Evolutionary conservation across 306 rosid species (phyloP).

Genomic region (Fagus crenata): DNA sequence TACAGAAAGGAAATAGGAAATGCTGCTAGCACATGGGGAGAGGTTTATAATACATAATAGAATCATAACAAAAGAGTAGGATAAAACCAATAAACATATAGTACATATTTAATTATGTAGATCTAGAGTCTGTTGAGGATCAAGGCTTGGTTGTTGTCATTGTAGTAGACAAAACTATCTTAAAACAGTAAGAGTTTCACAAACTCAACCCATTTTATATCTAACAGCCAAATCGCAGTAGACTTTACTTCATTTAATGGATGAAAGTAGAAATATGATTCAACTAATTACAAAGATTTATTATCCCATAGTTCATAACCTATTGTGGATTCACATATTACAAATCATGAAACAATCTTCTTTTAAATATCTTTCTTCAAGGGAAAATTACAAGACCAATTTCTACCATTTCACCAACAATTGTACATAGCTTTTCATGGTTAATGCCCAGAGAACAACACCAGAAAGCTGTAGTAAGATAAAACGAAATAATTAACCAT

Average conservation of each 20-base stretch:
- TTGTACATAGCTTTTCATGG: background rate
- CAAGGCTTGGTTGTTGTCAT: too few relatives aligned
- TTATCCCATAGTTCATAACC: background rate
- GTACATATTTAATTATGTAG: background rate
- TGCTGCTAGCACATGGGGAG: background rate
- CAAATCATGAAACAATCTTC: constrained; percentile 1
- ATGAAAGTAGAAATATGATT: background rate
- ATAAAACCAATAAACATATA: background rate
- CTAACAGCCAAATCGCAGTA: background rate
- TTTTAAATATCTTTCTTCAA: background rate
- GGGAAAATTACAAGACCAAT: background rate
- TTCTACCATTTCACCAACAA: background rate
- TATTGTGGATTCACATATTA: background rate
- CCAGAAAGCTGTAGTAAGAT: constrained; percentile 2
- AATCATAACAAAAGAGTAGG: background rate
- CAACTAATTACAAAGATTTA: background rate
- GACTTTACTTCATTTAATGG: background rate
- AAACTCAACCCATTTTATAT: background rate
- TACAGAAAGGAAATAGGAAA: constrained; percentile 12
- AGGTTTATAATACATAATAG: background rate
- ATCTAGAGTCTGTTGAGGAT: background rate
- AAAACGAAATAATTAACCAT: background rate
- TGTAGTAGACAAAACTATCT: background rate
- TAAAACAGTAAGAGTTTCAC: background rate
- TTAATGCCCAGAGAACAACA: constrained; percentile 7